Percentiles rank a stretch among this genome's conserved stretches.
phyloP scores from a whole-genome alignment of 345 rosid species.

The Bretschneidera sinensis region DNA sequence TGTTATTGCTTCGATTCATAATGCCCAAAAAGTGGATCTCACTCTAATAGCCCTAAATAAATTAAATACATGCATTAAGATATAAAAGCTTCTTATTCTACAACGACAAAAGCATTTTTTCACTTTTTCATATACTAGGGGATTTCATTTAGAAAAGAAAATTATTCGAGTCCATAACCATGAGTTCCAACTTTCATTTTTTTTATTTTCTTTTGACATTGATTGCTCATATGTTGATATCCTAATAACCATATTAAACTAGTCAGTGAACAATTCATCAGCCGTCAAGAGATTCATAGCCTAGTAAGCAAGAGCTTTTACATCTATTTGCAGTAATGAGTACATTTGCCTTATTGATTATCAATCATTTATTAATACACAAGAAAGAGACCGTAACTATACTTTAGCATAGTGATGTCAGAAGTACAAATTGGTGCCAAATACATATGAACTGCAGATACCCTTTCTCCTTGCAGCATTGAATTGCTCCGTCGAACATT shows the following conservation, averaged over 20 bases:
- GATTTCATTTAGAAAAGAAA: not conserved
- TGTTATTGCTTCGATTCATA: constrained; percentile 5
- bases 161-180: not conserved
- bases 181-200: not conserved
- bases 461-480: constrained; percentile 34
- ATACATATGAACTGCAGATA: constrained; percentile 18
- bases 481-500: constrained; percentile 35
- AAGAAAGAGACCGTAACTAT: too few relatives aligned
- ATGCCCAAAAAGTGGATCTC: constrained; percentile 5
- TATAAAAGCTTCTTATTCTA: not conserved
- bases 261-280: too few relatives aligned
- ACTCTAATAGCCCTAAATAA: not conserved
- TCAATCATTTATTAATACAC: too few relatives aligned
- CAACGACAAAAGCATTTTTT: not conserved
- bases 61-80: constrained; percentile 8
- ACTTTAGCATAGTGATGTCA: too few relatives aligned
- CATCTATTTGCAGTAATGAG: too few relatives aligned
- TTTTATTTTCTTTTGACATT: too few relatives aligned
- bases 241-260: too few relatives aligned
- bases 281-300: too few relatives aligned
- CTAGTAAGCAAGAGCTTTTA: too few relatives aligned
- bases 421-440: not conserved
- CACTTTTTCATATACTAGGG: not conserved
- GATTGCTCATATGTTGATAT: too few relatives aligned
- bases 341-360: too few relatives aligned